Evolutionary conservation across 768 basidiomycete genomes (phyloP).

Genomic region (Suillus brevipes): DNA sequence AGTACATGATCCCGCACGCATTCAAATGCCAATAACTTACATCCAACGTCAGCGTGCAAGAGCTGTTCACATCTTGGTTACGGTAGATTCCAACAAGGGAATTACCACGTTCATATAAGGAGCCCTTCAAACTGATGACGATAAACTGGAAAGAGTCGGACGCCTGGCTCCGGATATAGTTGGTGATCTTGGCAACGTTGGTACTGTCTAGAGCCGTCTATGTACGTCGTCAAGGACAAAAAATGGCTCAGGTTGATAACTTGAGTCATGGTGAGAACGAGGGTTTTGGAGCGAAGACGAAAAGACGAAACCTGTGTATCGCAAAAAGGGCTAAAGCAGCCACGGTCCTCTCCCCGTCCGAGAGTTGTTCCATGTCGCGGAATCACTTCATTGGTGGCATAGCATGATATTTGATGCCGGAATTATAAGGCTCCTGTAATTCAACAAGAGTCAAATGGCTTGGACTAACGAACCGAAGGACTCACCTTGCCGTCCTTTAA

Average conservation of each 20-base stretch:
- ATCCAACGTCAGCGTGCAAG: conserved; percentile 88
- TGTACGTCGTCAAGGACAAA: conserved; percentile 98
- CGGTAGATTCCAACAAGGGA: conserved; percentile 93
- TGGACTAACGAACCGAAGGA: conserved; percentile 28
- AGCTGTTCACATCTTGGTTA: conserved; percentile 92
- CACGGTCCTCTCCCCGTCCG: conserved; percentile 98
- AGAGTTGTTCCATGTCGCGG: conserved; percentile 98
- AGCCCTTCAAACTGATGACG: conserved; percentile 95
- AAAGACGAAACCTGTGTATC: conserved; percentile 76
- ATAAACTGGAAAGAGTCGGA: conserved; percentile 91
- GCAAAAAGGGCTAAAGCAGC: conserved; percentile 97
- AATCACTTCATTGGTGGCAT: conserved; percentile 99
- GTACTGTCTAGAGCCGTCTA: conserved; percentile 98
- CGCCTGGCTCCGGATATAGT: conserved; percentile 85
- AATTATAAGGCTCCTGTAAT: conserved; percentile 73
- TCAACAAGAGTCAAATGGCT: not conserved
- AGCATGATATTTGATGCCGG: conserved; percentile 96
- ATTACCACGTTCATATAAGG: conserved; percentile 88
- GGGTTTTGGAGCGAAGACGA: not conserved
- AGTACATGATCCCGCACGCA: conserved; percentile 1
- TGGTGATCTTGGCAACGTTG: conserved; percentile 95
- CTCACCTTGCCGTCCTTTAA: conserved; percentile 92
- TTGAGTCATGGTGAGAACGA: conserved; percentile 28
- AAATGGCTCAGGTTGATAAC: conserved; percentile 96
- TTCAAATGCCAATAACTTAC: conserved; percentile 41